Conservation (phyloP, 2,329 filamentous ascomycete species). For the Colletotrichum sp. region DNA sequence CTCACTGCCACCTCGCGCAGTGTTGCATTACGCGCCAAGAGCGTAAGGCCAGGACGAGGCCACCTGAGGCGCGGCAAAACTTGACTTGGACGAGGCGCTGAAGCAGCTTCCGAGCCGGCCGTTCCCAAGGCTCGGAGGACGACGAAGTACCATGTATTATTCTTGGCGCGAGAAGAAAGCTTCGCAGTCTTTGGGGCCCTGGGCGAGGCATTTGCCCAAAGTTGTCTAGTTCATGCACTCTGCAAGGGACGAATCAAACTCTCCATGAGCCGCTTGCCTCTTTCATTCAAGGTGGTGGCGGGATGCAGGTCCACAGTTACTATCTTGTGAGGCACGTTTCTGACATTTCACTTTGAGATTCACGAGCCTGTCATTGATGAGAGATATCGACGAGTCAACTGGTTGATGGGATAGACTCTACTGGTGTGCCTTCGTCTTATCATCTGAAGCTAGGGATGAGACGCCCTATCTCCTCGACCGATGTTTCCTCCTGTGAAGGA, state of each 20-base stretch:
- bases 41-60: neutral
- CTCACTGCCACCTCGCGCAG: neutral
- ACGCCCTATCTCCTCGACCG: slow-evolving; percentile 4
- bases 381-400: neutral
- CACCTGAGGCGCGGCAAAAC: neutral
- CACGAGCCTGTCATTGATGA: neutral
- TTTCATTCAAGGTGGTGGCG: neutral
- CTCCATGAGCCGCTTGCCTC: neutral
- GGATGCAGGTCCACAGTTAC: neutral
- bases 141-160: neutral
- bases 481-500: neutral
- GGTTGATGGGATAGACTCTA: neutral
- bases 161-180: neutral
- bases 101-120: neutral
- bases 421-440: slow-evolving; percentile 5
- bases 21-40: neutral
- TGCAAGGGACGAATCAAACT: neutral
- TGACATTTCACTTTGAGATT: slow-evolving; percentile 1
- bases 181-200: neutral
- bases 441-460: slow-evolving; percentile 16
- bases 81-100: neutral
- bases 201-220: neutral
- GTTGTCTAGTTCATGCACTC: neutral
- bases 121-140: neutral
- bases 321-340: slow-evolving; percentile 5